phyloP scores from a whole-genome alignment of 164 flowering plant genomes.

The Magnolia sinica region DNA sequence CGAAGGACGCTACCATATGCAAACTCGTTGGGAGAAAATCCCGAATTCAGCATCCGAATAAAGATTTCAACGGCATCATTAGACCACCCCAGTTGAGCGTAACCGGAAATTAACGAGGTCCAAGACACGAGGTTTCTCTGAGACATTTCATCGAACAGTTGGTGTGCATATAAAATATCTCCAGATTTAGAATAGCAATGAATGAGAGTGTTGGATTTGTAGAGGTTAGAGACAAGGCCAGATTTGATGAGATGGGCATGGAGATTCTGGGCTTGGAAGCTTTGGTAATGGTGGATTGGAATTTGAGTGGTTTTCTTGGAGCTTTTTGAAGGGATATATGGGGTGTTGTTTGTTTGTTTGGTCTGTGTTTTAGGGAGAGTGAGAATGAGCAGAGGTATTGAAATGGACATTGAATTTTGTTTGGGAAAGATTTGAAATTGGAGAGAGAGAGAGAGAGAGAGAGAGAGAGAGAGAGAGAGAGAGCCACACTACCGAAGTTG shows the following conservation, averaged over 20 bases:
- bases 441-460: not conserved
- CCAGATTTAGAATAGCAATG: constrained; percentile 7
- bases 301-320: not conserved
- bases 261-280: not conserved
- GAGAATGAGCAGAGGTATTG: not conserved
- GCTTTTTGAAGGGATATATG: not conserved
- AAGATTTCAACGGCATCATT: constrained; percentile 7
- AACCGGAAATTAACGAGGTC: constrained; percentile 16
- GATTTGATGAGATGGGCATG: constrained; percentile 18
- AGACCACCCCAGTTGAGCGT: constrained; percentile 6
- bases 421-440: not conserved
- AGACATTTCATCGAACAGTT: constrained; percentile 17
- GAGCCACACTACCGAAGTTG: too few relatives aligned
- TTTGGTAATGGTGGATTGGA: not conserved
- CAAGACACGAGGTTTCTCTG: constrained; percentile 17
- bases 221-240: constrained; percentile 7
- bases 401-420: not conserved
- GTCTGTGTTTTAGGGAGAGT: not conserved
- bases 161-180: constrained; percentile 2
- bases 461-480: too few relatives aligned
- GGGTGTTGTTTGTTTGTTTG: not conserved
- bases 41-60: constrained; percentile 11
- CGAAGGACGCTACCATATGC: constrained; percentile 18
- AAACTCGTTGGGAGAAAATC: constrained; percentile 16
- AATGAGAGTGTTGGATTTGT: constrained; percentile 17